Evolutionary conservation across 768 basidiomycete genomes (phyloP).

Genomic region (Pisolithus marmoratus): DNA sequence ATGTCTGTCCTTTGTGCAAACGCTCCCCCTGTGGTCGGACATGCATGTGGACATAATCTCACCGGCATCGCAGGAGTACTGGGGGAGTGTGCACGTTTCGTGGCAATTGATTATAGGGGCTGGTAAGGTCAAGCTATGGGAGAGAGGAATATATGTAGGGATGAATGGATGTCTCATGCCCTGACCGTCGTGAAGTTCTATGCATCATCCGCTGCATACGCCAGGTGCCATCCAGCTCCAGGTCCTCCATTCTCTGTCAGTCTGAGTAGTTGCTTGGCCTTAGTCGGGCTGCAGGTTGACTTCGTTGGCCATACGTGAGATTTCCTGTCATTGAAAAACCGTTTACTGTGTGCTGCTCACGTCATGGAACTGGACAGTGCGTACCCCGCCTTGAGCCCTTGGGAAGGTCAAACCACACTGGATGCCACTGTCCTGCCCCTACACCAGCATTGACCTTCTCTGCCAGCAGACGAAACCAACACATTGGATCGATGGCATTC

Average conservation of each 20-base stretch:
- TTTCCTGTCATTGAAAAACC: not conserved
- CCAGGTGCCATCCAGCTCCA: conserved; percentile 78
- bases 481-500: conserved; percentile 74
- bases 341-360: not conserved
- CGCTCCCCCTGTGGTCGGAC: conserved; percentile 53
- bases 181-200: not conserved
- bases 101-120: conserved; percentile 31
- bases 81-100: conserved; percentile 28
- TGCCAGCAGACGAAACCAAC: conserved; percentile 79
- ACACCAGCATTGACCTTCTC: conserved; percentile 71
- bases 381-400: conserved; percentile 73
- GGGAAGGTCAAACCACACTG: conserved; percentile 79
- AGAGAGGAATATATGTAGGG: conserved; percentile 65
- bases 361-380: conserved; percentile 38
- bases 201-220: not conserved
- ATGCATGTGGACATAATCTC: conserved; percentile 80
- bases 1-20: too few relatives aligned
- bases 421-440: conserved; percentile 87
- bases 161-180: conserved; percentile 76
- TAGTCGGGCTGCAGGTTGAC: conserved; percentile 55
- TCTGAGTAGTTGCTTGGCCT: conserved; percentile 57
- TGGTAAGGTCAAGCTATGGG: conserved; percentile 67
- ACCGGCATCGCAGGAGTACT: conserved; percentile 75
- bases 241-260: conserved; percentile 67
- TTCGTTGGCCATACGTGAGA: conserved; percentile 69